These are phyloP conservation scores for Candida khao-thaluensis DNA, from an alignment of 805 yeast genomes.

Conservation along the genomic window DNA sequence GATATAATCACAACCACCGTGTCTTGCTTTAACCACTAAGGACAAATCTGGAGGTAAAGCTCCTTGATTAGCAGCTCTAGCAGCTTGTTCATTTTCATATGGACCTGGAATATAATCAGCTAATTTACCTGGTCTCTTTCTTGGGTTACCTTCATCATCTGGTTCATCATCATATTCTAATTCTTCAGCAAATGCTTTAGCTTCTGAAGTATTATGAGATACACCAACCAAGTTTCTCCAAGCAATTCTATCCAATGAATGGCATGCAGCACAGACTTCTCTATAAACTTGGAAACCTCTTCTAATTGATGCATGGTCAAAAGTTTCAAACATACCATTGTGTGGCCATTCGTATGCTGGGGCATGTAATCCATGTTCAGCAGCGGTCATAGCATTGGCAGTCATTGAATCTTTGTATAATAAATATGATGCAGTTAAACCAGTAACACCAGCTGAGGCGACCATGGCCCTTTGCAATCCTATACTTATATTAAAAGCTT, in stretches of 20 bases:
- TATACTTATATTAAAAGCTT: slow-evolving; percentile 17
- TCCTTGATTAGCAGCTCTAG: slow-evolving; percentile 99
- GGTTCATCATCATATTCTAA: slow-evolving; percentile 97
- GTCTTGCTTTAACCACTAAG: slow-evolving; percentile 96
- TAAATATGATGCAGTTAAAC: slow-evolving; percentile 76
- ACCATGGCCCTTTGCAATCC: slow-evolving; percentile 51
- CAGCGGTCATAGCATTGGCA: slow-evolving; percentile 96
- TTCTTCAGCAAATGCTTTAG: slow-evolving; percentile 90
- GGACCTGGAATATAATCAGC: slow-evolving; percentile 95
- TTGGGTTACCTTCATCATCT: slow-evolving; percentile 94
- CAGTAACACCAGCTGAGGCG: slow-evolving; percentile 70
- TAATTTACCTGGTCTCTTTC: slow-evolving; percentile 96
- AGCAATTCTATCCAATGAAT: slow-evolving; percentile 92
- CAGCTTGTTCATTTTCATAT: slow-evolving; percentile 97
- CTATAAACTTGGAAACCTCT: slow-evolving; percentile 99
- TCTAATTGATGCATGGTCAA: slow-evolving; percentile 94
- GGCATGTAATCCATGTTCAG: slow-evolving; percentile 98
- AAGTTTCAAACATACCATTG: slow-evolving; percentile 84
- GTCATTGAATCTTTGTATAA: slow-evolving; percentile 81
- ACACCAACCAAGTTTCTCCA: slow-evolving; percentile 99
- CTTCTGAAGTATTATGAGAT: slow-evolving; percentile 87
- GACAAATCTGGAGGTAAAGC: slow-evolving; percentile 98
- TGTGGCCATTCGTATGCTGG: slow-evolving; percentile 94
- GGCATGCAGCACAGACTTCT: slow-evolving; percentile 99
- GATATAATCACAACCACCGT: slow-evolving; percentile 95